Conservation (phyloP, 2,329 filamentous ascomycete genomes). For the Huntiella abstrusa region DNA sequence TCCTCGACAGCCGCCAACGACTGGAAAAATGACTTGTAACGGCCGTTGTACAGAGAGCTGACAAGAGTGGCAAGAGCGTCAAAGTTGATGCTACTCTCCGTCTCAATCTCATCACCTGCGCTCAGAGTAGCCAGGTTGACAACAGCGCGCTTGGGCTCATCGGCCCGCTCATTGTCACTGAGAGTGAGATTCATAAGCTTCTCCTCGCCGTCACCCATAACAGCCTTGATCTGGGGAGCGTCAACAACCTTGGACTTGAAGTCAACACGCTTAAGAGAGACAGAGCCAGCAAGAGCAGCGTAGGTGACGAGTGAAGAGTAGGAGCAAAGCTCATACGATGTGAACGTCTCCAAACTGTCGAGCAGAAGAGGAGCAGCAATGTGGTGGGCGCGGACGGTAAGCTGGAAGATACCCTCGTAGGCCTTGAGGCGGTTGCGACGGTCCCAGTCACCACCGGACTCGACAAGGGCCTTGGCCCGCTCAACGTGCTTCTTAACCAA, state of each 20-base stretch:
- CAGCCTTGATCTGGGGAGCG: conserved; percentile 93
- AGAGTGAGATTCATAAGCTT: conserved; percentile 69
- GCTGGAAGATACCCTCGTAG: conserved; percentile 84
- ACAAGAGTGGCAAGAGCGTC: conserved; percentile 73
- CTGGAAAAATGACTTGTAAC: conserved; percentile 87
- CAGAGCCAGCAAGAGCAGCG: conserved; percentile 81
- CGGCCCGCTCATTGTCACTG: conserved; percentile 55
- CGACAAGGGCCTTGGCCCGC: conserved; percentile 73
- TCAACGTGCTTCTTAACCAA: conserved; percentile 90
- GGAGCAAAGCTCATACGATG: conserved; percentile 93
- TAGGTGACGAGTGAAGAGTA: conserved; percentile 92
- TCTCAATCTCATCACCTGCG: conserved; percentile 40
- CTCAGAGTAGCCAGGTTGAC: conserved; percentile 82
- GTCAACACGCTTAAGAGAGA: conserved; percentile 88
- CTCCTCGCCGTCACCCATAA: conserved; percentile 77
- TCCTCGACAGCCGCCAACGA: conserved; percentile 81
- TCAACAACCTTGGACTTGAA: conserved; percentile 99
- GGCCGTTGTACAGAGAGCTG: conserved; percentile 77
- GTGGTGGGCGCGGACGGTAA: conserved; percentile 82
- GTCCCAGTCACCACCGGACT: conserved; percentile 95
- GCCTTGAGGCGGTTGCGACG: conserved; percentile 95
- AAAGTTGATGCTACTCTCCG: conserved; percentile 77
- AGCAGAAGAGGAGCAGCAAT: conserved; percentile 80
- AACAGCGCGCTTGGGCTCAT: conserved; percentile 34
- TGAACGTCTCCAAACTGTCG: conserved; percentile 94